These are phyloP conservation scores for Chrysoporthe cubensis DNA, from an alignment of 2,329 filamentous ascomycete species.

Conservation along the genomic window DNA sequence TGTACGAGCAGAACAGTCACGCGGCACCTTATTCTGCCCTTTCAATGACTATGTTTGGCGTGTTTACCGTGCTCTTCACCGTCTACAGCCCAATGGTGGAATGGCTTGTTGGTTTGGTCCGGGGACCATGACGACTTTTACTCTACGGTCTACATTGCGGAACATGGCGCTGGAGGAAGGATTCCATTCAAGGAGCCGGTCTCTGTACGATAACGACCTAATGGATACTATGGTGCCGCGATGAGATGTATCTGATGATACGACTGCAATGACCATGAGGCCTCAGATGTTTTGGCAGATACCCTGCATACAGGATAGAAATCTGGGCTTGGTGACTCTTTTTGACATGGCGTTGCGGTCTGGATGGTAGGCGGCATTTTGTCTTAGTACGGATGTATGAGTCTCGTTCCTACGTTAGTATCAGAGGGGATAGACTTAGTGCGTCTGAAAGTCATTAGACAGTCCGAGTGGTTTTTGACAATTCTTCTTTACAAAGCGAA, in stretches of 20 bases:
- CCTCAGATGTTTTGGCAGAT: not conserved
- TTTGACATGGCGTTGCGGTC: not conserved
- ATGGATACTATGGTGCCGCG: not conserved
- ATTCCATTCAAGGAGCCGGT: not conserved
- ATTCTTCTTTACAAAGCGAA: too few species aligned
- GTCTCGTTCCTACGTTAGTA: not conserved
- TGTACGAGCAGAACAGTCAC: slow-evolving; percentile 57
- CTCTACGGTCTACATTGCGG: not conserved
- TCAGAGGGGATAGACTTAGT: too few species aligned
- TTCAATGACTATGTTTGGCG: slow-evolving; percentile 61
- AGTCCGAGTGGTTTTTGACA: too few species aligned
- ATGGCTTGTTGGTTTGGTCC: slow-evolving; percentile 42
- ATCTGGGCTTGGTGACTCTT: not conserved
- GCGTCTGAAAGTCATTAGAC: too few species aligned
- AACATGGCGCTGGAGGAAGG: not conserved
- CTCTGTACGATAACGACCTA: not conserved
- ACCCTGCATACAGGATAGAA: slow-evolving; percentile 22
- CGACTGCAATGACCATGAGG: not conserved
- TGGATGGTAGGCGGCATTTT: not conserved
- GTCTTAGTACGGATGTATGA: not conserved
- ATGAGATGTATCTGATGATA: not conserved
- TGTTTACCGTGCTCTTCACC: slow-evolving; percentile 59
- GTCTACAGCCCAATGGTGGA: slow-evolving; percentile 50
- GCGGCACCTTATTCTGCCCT: slow-evolving; percentile 61
- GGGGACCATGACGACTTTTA: slow-evolving; percentile 26